Base-by-base conservation (phyloP, 371 early-diverging fungal species). In the Circinella umbellata region DNA sequence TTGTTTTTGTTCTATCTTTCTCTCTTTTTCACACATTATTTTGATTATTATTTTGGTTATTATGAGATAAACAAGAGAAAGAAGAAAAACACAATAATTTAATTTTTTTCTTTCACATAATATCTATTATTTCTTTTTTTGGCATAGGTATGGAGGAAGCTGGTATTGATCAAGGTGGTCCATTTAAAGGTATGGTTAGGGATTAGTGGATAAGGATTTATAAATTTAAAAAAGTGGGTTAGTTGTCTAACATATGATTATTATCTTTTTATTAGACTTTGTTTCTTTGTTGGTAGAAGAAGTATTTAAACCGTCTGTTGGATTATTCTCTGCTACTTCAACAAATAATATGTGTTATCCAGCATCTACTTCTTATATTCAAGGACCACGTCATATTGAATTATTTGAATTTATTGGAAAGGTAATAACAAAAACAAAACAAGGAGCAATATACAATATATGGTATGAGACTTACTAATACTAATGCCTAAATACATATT, bases 141-240 rank as follows among this genome's bases (percentile, higher is more conserved):
- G 27, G 1, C 27, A 36, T 87, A 61, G 95, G 95, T 2, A 71
- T 90, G 59, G 84, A 80, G 3, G 97, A 97, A 76, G 93, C 92
- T 13, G 98, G 98, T 15, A 91, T 96, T 51, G 97, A 98, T 75
- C 95, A 95, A 70, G 96, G 96, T 9, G 96, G 96, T 3, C 93
- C 97, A 7, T 97, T 96, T 76, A 97, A 97, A 79, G 85, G 85
- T 82, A 77, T 27, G 27, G 27, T 27, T 27, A 27, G 27, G 2
- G 27, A 27, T 27, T 27, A 27, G 27, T 27, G 27, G 27, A 27
- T 27, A 27, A 27, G 2, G 27, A 27, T 27, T 27, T 27, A 27
- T 27, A 27, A 27, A 27, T 27, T 27, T 2, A 27, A 1, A 27
- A 27, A 27, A 27, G 27, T 27, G 27, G 0, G 27, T 27, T 27